A percentile compares a stretch with the other conserved stretches of the same genome.
Evolutionary conservation across 129 eudicot species (phyloP).

Genomic region (Flaveria sonorensis): DNA sequence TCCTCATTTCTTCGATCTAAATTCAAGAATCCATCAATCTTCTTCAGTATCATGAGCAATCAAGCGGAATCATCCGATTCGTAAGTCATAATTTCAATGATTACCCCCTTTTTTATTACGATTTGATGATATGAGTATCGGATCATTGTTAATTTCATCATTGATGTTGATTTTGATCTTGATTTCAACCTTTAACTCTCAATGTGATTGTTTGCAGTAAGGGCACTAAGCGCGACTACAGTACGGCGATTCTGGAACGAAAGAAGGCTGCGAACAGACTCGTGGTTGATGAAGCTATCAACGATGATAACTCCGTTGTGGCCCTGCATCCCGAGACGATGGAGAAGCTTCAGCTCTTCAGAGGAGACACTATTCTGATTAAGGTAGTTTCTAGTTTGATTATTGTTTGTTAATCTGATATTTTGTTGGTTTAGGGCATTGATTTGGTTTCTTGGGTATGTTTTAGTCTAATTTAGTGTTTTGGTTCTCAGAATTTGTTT

Average conservation of each 20-base stretch:
- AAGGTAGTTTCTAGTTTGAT: conserved; percentile 42
- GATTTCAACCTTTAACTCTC: conserved; percentile 4
- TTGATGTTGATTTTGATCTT: conserved; percentile 8
- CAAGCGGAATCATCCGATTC: conserved; percentile 84
- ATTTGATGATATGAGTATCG: background rate
- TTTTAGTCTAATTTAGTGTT: background rate
- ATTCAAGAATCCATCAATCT: conserved; percentile 9
- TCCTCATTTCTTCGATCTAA: background rate
- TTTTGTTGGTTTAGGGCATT: background rate
- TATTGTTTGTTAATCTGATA: background rate
- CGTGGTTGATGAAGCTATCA: conserved; percentile 85
- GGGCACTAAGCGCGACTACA: conserved; percentile 83
- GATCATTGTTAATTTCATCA: background rate
- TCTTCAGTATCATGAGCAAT: conserved; percentile 43
- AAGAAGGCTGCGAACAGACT: conserved; percentile 94
- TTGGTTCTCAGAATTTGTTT: background rate
- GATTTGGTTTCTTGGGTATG: conserved; percentile 1
- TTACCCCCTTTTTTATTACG: background rate
- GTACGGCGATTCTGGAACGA: conserved; percentile 89
- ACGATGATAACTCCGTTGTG: conserved; percentile 91
- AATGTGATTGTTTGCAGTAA: conserved; percentile 49
- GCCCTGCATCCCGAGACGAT: conserved; percentile 84
- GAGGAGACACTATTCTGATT: conserved; percentile 84
- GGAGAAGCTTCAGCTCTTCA: conserved; percentile 95
- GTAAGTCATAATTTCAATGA: conserved; percentile 36